Percentiles rank a stretch among this genome's conserved stretches.
Conservation (phyloP, 768 basidiomycete genomes). For the Lactarius akahatsu region DNA sequence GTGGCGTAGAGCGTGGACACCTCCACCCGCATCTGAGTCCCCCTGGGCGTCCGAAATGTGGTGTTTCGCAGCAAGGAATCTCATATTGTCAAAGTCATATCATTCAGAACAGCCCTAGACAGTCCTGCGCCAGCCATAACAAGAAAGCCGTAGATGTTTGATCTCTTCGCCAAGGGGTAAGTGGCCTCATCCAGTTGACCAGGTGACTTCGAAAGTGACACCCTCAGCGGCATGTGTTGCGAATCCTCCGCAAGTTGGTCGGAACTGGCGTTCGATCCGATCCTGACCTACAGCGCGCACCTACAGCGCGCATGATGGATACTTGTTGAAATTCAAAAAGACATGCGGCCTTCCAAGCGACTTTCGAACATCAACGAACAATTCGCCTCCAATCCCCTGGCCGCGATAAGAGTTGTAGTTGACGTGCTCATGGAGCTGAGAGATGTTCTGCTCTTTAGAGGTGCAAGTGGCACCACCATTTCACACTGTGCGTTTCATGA, state of each 20-base stretch:
- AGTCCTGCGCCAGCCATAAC: background rate
- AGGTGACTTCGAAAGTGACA: background rate
- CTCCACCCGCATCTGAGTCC: no score
- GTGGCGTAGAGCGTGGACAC: background rate
- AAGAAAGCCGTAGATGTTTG: background rate
- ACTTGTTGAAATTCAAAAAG: background rate
- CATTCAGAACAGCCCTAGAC: background rate
- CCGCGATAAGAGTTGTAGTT: background rate
- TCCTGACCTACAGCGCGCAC: background rate
- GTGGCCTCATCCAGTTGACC: background rate
- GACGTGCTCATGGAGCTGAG: background rate
- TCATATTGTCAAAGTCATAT: no score
- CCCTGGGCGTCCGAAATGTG: background rate
- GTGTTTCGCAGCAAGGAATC: no score
- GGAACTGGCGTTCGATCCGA: background rate
- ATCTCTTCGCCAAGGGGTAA: no score
- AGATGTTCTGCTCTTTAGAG: background rate
- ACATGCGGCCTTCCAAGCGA: background rate
- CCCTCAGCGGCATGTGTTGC: background rate
- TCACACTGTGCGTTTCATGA: background rate
- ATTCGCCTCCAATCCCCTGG: background rate
- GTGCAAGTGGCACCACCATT: background rate
- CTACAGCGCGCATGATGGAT: no score
- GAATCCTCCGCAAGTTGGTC: background rate
- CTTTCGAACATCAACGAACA: background rate